phyloP scores from a whole-genome alignment of 495 filamentous ascomycete genomes.

The Hapsidospora chrysogenum region DNA sequence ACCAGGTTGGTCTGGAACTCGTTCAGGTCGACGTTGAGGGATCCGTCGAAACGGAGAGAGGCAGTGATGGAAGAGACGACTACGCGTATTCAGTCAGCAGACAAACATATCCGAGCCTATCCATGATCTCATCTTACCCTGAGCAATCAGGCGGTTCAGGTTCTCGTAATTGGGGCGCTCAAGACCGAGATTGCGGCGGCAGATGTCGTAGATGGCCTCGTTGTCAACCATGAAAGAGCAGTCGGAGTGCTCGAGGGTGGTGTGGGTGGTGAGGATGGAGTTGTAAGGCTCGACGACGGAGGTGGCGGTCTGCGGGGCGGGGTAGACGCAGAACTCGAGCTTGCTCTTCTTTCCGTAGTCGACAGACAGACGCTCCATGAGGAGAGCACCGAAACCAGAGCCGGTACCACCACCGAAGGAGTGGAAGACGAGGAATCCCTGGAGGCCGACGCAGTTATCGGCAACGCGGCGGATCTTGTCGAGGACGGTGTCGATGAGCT shows the following conservation, averaged over 20 bases:
- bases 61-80: conserved; percentile 86
- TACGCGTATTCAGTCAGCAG: conserved; percentile 11
- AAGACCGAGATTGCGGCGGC: conserved; percentile 75
- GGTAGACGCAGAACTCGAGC: conserved; percentile 84
- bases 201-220: conserved; percentile 87
- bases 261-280: conserved; percentile 79
- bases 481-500: conserved; percentile 68
- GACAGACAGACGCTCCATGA: conserved; percentile 72
- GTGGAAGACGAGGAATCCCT: conserved; percentile 89
- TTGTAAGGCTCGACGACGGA: conserved; percentile 92
- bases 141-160: conserved; percentile 78
- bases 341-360: conserved; percentile 94
- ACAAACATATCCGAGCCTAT: conserved; percentile 1
- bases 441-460: conserved; percentile 80
- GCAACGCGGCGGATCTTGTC: conserved; percentile 73
- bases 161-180: conserved; percentile 76
- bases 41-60: conserved; percentile 78
- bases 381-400: conserved; percentile 75
- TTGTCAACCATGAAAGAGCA: conserved; percentile 90
- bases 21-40: conserved; percentile 81
- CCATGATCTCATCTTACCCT: conserved; percentile 37
- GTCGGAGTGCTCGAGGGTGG: conserved; percentile 85
- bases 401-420: conserved; percentile 88
- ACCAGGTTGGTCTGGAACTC: conserved; percentile 95
- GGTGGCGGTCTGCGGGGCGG: conserved; percentile 68